Base-by-base conservation (phyloP, 768 basidiomycete species). In the Boletus pseudo-olivaceus region DNA sequence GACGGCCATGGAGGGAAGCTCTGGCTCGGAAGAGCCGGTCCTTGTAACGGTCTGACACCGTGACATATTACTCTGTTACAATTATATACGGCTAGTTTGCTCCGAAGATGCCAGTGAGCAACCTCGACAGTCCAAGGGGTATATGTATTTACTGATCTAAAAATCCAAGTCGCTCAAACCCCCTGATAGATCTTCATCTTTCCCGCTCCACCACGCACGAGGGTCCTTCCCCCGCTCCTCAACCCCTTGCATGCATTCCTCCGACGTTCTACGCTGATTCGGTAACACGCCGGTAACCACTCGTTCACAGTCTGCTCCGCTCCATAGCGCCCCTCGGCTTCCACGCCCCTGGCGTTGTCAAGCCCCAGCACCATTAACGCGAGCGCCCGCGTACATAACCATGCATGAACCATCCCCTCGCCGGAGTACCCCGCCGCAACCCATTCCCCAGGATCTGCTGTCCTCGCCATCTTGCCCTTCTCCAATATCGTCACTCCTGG, bases 341-440 rank as follows among this genome's bases (percentile, higher is more conserved):
- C 54, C 35, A 61, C 26, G 11, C 32, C 48, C 44, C 23, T 45
- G 14, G 35, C 42, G 0, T 58, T 41, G 23, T 78, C 76, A 14
- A 68, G 61, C 3, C 73, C 78, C 5, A 83, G 67, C 5, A 90
- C 71, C 85, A 86, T 85, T 49, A 72, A 59, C 11, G 82, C 85
- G 19, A 87, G 65, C 8, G 81, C 83, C 51, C 77, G 75, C 5
- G 82, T 79, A 52, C 82, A 76, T 66, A 83, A 64, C 84, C 85
- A 87, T 0, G 83, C 85, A 57, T 86, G 80, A 4, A 80, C 80
- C 87, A 88, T 87, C 2, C 87, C 87, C 58, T 90, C 87, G 1
- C 87, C 87, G 0, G 78, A 76, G 63, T 84, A 89, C 5, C 85
- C 87, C 12, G 83, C 86, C 15, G 82, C 73, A 15, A 88, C 76